Evolutionary conservation across 306 rosid genomes (phyloP).

Genomic region (Rosa rugosa): DNA sequence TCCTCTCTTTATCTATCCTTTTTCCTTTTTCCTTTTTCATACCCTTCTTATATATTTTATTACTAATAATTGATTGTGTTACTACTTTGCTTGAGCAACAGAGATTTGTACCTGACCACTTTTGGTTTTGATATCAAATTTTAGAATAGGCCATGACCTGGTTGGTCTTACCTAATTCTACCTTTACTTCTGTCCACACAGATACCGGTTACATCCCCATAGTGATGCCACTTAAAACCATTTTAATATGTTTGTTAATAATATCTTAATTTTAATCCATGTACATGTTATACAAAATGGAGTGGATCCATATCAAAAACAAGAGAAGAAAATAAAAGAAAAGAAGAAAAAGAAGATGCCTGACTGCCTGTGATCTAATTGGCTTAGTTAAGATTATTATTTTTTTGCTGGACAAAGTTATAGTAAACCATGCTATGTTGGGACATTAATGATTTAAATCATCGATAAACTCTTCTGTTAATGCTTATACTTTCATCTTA

Average conservation of each 20-base stretch:
- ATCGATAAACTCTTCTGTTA: not conserved
- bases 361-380: not conserved
- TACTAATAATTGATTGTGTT: constrained; percentile 30
- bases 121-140: constrained; percentile 32
- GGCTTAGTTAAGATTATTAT: not conserved
- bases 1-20: constrained; percentile 18
- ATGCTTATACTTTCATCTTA: not conserved
- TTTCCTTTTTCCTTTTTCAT: constrained; percentile 19
- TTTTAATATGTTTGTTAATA: not conserved
- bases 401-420: too few species aligned
- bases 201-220: constrained; percentile 25
- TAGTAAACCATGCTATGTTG: not conserved
- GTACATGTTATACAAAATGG: not conserved
- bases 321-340: not conserved
- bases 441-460: not conserved
- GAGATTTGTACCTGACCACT: constrained; percentile 47
- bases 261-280: not conserved
- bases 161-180: constrained; percentile 45
- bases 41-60: constrained; percentile 39
- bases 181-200: constrained; percentile 37
- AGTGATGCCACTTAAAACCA: constrained; percentile 12
- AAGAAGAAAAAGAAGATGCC: not conserved
- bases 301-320: not conserved
- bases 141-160: constrained; percentile 34
- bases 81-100: constrained; percentile 25